Base-by-base conservation (phyloP, 306 rosid species). In the Sesbania bispinosa region DNA sequence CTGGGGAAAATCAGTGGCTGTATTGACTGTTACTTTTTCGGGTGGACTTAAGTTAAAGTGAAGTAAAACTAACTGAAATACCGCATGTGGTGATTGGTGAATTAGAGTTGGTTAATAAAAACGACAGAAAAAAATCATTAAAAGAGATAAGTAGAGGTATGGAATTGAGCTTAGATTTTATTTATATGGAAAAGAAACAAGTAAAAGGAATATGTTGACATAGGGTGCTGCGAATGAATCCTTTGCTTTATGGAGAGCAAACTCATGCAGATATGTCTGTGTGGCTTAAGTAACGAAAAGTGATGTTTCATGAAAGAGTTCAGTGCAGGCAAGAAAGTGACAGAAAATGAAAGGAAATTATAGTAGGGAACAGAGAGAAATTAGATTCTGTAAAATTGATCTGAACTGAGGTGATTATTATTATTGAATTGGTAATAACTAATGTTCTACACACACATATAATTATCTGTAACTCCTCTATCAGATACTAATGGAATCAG, bases 31-130 rank as follows among this genome's bases (percentile, higher is more conserved):
- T 38, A 10, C 26, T 42, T 27, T 26, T n/a, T 24, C 5, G 1
- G 29, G n/a, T 46, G 81, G 29, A 57, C 29, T 48, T 39, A n/a
- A 65, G 47, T 48, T 62, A 19, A 29, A 52, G 27, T 62, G 4
- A 10, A 43, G 42, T 67, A 24, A 52, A 61, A 46, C 16, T 42
- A 67, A 62, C 27, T 73, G 36, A 66, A 58, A 45, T 41, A 50
- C 7, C 30, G 3, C 29, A 20, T 45, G 15, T 39, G 50, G 39
- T 27, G 39, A 33, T 24, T 0, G 5, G 26, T 16, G 69, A 24
- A 68, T 58, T 35, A 33, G 63, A 77, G 67, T 38, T 61, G 45
- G 42, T 35, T 62, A 15, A 51, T 19, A 18, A 15, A 20, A 20
- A 30, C 2, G 11, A 29, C 15, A 19, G 4, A 5, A 10, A 24